Conservation (phyloP, 805 yeast species). For the Wickerhamiella brachini region DNA sequence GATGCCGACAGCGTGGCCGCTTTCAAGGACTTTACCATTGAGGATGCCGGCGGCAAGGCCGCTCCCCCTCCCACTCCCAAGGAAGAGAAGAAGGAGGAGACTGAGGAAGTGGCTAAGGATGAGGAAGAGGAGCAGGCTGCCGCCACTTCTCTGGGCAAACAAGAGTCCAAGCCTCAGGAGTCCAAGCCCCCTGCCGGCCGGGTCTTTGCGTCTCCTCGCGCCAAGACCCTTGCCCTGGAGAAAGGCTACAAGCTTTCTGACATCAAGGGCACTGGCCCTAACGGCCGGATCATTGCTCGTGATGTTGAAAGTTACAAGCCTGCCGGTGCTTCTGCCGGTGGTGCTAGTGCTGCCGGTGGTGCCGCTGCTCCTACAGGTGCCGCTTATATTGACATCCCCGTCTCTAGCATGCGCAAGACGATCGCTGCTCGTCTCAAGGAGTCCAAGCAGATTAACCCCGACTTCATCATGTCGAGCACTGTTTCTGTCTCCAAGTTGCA, state of each 20-base stretch:
- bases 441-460: slow-evolving; percentile 79
- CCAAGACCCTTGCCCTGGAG: slow-evolving; percentile 85
- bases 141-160: slow-evolving; percentile 14
- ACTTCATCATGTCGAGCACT: slow-evolving; percentile 79
- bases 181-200: slow-evolving; percentile 43
- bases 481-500: slow-evolving; percentile 79
- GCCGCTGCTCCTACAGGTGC: slow-evolving; percentile 35
- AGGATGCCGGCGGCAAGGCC: slow-evolving; percentile 7
- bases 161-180: slow-evolving; percentile 51
- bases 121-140: slow-evolving; percentile 11
- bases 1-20: slow-evolving; percentile 74
- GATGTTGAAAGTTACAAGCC: slow-evolving; percentile 70
- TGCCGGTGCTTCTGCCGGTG: slow-evolving; percentile 24
- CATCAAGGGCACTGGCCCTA: slow-evolving; percentile 77
- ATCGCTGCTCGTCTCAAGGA: slow-evolving; percentile 79
- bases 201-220: slow-evolving; percentile 88
- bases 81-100: slow-evolving; percentile 2
- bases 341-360: slow-evolving; percentile 26
- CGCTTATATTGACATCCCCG: slow-evolving; percentile 71
- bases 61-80: slow-evolving; percentile 11
- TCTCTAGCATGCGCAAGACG: slow-evolving; percentile 84
- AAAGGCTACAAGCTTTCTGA: slow-evolving; percentile 67
- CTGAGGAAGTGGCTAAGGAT: slow-evolving; percentile 4
- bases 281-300: slow-evolving; percentile 79
- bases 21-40: slow-evolving; percentile 47